Percentiles rank a stretch among this genome's conserved stretches.
Conservation (phyloP, 1,284 basidiomycete genomes). For the Microbotryum scabiosae region DNA sequence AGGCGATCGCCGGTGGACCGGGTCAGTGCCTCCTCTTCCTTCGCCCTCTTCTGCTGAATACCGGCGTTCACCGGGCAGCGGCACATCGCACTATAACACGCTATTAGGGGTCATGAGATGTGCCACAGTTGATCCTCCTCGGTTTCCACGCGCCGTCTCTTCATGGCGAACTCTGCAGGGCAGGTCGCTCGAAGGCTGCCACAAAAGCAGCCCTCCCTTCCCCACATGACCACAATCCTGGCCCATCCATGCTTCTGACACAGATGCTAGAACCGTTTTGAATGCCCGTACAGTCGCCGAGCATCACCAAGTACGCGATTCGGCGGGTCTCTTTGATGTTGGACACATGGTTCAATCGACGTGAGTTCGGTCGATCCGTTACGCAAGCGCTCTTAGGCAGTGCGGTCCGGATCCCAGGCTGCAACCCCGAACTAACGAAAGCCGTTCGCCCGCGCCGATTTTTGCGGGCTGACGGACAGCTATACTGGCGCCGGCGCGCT, state of each 20-base stretch:
- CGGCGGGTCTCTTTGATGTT: slow-evolving; percentile 89
- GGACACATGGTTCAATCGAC: slow-evolving; percentile 73
- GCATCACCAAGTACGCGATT: slow-evolving; percentile 78
- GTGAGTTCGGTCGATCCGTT: slow-evolving; percentile 15
- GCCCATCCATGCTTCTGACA: background rate
- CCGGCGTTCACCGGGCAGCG: background rate
- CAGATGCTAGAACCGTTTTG: background rate
- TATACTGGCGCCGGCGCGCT: slow-evolving; percentile 40
- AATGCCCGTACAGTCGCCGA: slow-evolving; percentile 57
- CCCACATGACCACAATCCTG: background rate
- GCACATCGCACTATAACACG: slow-evolving; percentile 12
- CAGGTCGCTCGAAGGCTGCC: background rate
- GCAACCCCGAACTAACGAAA: too few species aligned
- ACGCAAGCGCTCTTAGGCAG: background rate
- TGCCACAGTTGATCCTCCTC: too few species aligned
- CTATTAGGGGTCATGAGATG: slow-evolving; percentile 7
- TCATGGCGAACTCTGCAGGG: too few species aligned
- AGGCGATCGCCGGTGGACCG: slow-evolving; percentile 55
- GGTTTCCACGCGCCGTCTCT: background rate
- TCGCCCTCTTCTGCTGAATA: background rate
- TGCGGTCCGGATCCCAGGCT: too few species aligned
- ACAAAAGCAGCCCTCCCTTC: background rate
- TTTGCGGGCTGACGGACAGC: slow-evolving; percentile 10
- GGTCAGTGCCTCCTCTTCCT: slow-evolving; percentile 45
- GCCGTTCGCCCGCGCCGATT: too few species aligned